Evolutionary conservation across 2,329 filamentous ascomycete genomes (phyloP).

Genomic region (Capronia americana): DNA sequence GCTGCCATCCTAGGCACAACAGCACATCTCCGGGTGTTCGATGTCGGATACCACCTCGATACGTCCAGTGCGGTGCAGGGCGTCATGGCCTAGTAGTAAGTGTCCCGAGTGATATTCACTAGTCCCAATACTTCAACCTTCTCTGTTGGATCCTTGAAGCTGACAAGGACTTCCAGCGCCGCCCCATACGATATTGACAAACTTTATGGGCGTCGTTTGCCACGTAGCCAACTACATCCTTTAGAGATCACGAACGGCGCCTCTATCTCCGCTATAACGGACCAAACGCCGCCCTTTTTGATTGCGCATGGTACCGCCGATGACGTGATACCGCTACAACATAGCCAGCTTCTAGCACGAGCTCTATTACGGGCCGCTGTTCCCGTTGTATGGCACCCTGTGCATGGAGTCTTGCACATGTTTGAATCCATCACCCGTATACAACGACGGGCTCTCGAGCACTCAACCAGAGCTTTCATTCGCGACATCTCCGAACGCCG

Average conservation of each 20-base stretch:
- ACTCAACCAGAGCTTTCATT: background rate
- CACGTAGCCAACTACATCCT: background rate
- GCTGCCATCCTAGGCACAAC: conserved; percentile 25
- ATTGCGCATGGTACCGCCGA: background rate
- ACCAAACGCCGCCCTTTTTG: background rate
- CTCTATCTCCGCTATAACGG: background rate
- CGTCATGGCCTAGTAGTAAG: conserved; percentile 1
- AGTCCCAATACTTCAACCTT: background rate
- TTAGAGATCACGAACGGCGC: background rate
- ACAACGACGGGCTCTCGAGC: background rate
- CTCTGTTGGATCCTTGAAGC: background rate
- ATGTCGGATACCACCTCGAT: conserved; percentile 1
- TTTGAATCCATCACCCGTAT: background rate
- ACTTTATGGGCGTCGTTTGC: background rate
- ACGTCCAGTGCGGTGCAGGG: background rate
- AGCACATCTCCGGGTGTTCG: conserved; percentile 10
- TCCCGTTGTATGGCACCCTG: background rate
- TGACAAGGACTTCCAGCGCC: background rate
- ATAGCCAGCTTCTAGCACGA: background rate
- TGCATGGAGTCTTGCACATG: background rate
- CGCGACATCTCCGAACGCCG: background rate
- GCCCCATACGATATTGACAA: background rate
- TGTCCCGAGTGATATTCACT: background rate
- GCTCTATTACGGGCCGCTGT: background rate
- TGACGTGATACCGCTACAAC: background rate